Conservation (phyloP, 176 grass and related monocot species). For the Guadua angustifolia region DNA sequence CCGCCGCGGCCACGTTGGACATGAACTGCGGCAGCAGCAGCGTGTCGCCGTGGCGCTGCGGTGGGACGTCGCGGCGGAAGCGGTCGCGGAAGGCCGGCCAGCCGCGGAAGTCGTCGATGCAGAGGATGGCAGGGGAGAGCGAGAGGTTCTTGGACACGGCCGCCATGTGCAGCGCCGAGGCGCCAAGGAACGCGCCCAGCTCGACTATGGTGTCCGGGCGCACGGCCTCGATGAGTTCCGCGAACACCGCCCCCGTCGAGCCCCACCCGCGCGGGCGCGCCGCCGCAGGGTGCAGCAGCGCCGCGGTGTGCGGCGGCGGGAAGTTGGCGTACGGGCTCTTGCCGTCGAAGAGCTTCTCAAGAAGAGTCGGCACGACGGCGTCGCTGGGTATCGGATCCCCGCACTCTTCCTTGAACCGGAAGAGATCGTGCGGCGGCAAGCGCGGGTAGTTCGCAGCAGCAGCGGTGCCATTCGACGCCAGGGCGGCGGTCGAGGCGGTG, state of each 20-base stretch:
- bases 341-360: conserved; percentile 73
- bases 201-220: conserved; percentile 76
- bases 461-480: not conserved
- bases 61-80: conserved; percentile 72
- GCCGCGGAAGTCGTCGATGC: conserved; percentile 94
- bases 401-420: conserved; percentile 70
- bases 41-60: conserved; percentile 59
- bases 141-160: conserved; percentile 73
- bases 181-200: conserved; percentile 94
- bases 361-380: conserved; percentile 58
- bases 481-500: not conserved
- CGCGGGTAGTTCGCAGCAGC: not conserved
- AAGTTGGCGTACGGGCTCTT: conserved; percentile 71
- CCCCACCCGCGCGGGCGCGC: conserved; percentile 82
- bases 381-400: conserved; percentile 49
- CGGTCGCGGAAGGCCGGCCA: conserved; percentile 80
- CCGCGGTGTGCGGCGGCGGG: conserved; percentile 52
- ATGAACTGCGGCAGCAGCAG: conserved; percentile 98
- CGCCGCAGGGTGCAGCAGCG: conserved; percentile 61
- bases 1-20: conserved; percentile 67
- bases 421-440: conserved; percentile 67
- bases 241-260: conserved; percentile 79
- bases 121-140: conserved; percentile 74
- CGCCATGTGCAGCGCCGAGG: conserved; percentile 96
- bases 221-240: conserved; percentile 67